A percentile compares a stretch with the other conserved stretches of the same genome.
Conservation (phyloP, 371 early-diverging fungal genomes). For the Actinomucor elegans region DNA sequence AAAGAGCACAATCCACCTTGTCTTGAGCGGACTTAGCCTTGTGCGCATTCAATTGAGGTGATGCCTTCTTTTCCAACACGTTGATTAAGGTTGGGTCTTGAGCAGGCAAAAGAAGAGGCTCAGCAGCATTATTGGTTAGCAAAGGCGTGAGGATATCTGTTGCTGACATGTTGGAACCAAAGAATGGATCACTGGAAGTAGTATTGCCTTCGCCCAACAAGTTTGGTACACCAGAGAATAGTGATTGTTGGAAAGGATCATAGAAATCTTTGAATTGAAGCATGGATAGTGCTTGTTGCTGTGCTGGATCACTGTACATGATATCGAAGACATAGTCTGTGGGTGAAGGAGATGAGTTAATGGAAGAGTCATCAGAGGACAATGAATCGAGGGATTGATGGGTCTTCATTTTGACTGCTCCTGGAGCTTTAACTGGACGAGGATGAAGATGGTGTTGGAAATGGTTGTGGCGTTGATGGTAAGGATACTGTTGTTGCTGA, state of each 20-base stretch:
- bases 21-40: no score
- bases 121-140: background rate
- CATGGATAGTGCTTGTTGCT: constrained; percentile 22
- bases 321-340: constrained; percentile 50
- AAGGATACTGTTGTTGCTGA: background rate
- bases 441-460: background rate
- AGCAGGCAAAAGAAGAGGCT: no score
- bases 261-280: constrained; percentile 26
- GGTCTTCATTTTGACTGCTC: constrained; percentile 1
- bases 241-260: constrained; percentile 27
- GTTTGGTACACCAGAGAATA: background rate
- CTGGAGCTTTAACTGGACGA: background rate
- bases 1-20: constrained; percentile 14
- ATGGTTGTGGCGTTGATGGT: background rate
- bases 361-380: constrained; percentile 51
- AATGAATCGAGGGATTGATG: constrained; percentile 31
- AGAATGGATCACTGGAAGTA: constrained; percentile 6
- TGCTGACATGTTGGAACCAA: constrained; percentile 1
- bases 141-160: constrained; percentile 2
- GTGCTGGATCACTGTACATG: constrained; percentile 33
- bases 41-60: no score
- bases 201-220: background rate
- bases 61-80: background rate
- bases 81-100: no score
- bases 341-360: constrained; percentile 46